phyloP scores from a whole-genome alignment of 805 yeast genomes.

The Yamadazyma takamatsuzukensis region DNA sequence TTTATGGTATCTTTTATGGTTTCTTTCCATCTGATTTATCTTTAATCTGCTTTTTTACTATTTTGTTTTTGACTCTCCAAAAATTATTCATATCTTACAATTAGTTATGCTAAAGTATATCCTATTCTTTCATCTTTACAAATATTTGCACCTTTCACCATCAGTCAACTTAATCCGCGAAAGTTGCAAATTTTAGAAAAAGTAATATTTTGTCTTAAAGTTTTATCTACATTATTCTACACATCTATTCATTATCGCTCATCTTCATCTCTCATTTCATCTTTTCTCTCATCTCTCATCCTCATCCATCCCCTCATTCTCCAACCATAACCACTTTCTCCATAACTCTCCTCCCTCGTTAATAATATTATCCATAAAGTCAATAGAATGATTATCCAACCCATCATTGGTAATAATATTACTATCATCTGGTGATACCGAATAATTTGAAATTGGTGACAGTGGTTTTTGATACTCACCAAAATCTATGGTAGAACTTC shows the following conservation, averaged over 20 bases:
- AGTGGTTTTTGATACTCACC: constrained; percentile 1
- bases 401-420: constrained; percentile 28
- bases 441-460: no score
- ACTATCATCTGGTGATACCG: constrained; percentile 7
- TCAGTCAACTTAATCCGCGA: background rate
- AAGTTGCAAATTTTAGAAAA: background rate
- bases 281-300: constrained; percentile 13
- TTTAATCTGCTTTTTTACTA: no score
- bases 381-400: constrained; percentile 32
- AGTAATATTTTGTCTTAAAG: background rate
- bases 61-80: no score
- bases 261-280: constrained; percentile 1
- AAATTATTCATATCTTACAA: no score
- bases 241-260: background rate
- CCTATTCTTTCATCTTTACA: no score
- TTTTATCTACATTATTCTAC: background rate
- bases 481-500: constrained; percentile 10
- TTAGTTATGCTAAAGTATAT: no score
- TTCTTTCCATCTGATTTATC: no score
- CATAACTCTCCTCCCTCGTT: constrained; percentile 82
- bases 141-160: background rate
- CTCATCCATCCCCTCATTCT: constrained; percentile 21
- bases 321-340: constrained; percentile 72
- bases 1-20: no score
- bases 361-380: constrained; percentile 70